Base-by-base conservation (phyloP, 345 rosid species). In the Geranium rotundifolium region DNA sequence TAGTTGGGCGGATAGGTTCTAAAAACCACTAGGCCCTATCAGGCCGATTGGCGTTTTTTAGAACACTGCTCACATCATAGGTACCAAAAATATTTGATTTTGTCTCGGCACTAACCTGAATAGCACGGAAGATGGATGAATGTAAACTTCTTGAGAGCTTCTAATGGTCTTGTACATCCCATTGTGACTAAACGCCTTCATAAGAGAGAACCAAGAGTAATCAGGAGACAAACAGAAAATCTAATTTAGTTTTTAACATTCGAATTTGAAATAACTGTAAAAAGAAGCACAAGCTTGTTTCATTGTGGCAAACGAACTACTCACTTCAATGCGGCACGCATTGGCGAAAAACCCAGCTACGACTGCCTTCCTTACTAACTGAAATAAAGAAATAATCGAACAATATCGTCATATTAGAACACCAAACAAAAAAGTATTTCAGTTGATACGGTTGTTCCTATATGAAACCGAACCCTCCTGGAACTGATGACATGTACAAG, bases 91-190 rank as follows among this genome's bases (percentile, higher is more conserved):
- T 18, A 13, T 12, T 56, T 56, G 10, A 12, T 56, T 1, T 61
- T 3, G 1, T 57, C 19, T 59, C 50, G 54, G 2, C 62, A 76
- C 87, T 67, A 62, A 91, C 98, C 98, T 82, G 83, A 92, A 87
- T 63, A 89, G 77, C 59, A 92, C 89, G 5, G 96, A 89, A 17
- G 98, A 92, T 0, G 95, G 97, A 73, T 92, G 98, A 61, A 89
- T 83, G 68, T 83, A 77, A 70, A 89, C 93, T 83, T 92, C 98
- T 77, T 84, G 88, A 64, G 87, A 83, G 67, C 95, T 88, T 78
- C 97, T 78, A 15, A 87, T 62, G 5, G 98, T 89, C 82, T 82
- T 89, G 82, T 79, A 92, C 82, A 84, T 81, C 46, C 97, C 97
- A 37, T 71, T 68, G 62, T 84, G 85, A 83, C 89, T 81, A 70